These are phyloP conservation scores for Pelomyxa schiedti DNA, from an alignment of 78 protist species.

Conservation along the genomic window DNA sequence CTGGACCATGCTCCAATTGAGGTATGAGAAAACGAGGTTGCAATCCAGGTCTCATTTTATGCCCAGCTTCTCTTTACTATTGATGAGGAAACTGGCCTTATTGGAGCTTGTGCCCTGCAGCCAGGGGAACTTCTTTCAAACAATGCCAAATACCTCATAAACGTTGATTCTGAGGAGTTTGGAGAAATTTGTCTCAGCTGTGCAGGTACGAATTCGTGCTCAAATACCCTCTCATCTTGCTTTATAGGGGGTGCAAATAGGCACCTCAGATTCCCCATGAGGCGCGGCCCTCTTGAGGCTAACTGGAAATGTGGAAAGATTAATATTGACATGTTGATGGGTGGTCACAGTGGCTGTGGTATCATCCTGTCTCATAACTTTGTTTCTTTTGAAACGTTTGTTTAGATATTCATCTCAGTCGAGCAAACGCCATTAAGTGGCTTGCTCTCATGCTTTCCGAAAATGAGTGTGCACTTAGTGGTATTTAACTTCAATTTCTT, in stretches of 20 bases:
- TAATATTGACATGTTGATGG: too few relatives aligned
- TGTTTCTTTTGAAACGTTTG: too few relatives aligned
- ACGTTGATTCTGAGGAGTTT: conserved; percentile 20
- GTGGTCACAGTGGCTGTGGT: too few relatives aligned
- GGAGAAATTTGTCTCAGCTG: conserved; percentile 11
- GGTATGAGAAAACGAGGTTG: too few relatives aligned
- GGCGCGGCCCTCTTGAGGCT: too few relatives aligned
- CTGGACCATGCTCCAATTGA: conserved; percentile 34
- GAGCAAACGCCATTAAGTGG: conserved; percentile 18
- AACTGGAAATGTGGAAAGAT: too few relatives aligned
- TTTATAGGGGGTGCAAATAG: too few relatives aligned
- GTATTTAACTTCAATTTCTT: neutral
- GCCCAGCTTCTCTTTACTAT: conserved; percentile 32
- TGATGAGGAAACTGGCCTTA: conserved; percentile 30
- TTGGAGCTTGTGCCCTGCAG: conserved; percentile 4
- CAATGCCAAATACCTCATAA: conserved; percentile 8
- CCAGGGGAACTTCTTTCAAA: neutral
- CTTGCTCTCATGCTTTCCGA: conserved; percentile 5
- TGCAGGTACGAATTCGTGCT: too few relatives aligned
- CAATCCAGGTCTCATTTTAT: too few relatives aligned
- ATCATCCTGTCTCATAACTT: too few relatives aligned
- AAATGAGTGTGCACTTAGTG: neutral
- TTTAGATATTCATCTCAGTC: conserved; percentile 1
- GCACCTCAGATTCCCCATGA: too few relatives aligned
- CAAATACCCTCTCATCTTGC: too few relatives aligned